Percentiles rank a stretch among this genome's conserved stretches.
Evolutionary conservation across 2,329 filamentous ascomycete genomes (phyloP).

Genomic region (Fusarium papillatum): DNA sequence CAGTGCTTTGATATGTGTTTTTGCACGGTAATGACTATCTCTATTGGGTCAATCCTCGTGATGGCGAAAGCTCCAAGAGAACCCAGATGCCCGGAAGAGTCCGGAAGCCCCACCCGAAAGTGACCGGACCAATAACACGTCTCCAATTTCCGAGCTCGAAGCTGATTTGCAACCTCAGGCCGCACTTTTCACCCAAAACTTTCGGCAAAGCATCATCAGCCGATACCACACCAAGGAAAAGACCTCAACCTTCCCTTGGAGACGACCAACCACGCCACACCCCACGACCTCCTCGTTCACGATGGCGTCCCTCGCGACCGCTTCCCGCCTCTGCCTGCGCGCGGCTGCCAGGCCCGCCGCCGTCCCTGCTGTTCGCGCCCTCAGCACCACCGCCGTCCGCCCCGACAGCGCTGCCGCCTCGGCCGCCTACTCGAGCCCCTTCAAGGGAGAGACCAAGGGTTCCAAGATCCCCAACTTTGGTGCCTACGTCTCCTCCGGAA

Average conservation of each 20-base stretch:
- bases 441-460: conserved; percentile 70
- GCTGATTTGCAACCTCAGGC: conserved; percentile 58
- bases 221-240: conserved; percentile 56
- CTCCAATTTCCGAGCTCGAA: conserved; percentile 60
- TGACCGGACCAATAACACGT: conserved; percentile 58
- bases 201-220: conserved; percentile 58
- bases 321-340: conserved; percentile 79
- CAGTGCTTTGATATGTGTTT: not conserved
- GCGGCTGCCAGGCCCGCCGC: conserved; percentile 58
- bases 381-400: conserved; percentile 68
- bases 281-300: conserved; percentile 43
- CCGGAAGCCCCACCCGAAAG: conserved; percentile 45
- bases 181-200: conserved; percentile 54
- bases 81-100: conserved; percentile 46
- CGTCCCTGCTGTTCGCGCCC: conserved; percentile 62
- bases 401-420: conserved; percentile 61
- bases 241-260: conserved; percentile 59
- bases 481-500: conserved; percentile 83
- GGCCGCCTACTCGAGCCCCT: conserved; percentile 71
- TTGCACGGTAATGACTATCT: conserved; percentile 2
- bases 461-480: conserved; percentile 90
- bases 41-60: conserved; percentile 4
- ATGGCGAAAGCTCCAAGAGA: conserved; percentile 28
- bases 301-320: conserved; percentile 79
- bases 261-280: conserved; percentile 44